These are phyloP conservation scores for Pseudomassariella vexata DNA, from an alignment of 2,329 filamentous ascomycete species.

Conservation along the genomic window DNA sequence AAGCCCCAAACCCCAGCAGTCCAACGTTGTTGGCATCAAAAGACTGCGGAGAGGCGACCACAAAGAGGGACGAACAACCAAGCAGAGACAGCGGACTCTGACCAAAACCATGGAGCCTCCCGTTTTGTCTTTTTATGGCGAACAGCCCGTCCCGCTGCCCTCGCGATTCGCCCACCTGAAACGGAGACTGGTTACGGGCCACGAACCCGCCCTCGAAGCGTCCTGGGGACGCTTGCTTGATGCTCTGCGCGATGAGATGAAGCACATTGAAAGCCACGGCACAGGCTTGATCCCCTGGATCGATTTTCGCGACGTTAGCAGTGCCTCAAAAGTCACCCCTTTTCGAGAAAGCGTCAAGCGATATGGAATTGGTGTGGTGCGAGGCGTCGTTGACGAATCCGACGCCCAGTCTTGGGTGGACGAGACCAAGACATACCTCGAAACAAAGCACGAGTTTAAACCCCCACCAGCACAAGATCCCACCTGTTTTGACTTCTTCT, in stretches of 20 bases:
- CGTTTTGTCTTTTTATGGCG: constrained; percentile 51
- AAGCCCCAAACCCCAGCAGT: constrained; percentile 7
- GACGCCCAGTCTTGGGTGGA: constrained; percentile 54
- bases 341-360: constrained; percentile 55
- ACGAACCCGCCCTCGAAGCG: constrained; percentile 47
- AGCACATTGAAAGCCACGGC: constrained; percentile 44
- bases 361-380: constrained; percentile 60
- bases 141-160: constrained; percentile 52
- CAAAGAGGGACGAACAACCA: constrained; percentile 22
- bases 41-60: constrained; percentile 22
- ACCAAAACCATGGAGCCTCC: constrained; percentile 39
- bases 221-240: constrained; percentile 50
- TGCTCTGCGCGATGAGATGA: constrained; percentile 45
- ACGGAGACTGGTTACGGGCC: constrained; percentile 45
- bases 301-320: constrained; percentile 44
- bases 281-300: constrained; percentile 50
- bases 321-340: constrained; percentile 39
- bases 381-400: constrained; percentile 53
- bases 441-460: constrained; percentile 40
- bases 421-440: constrained; percentile 54
- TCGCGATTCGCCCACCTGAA: constrained; percentile 53
- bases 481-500: constrained; percentile 68
- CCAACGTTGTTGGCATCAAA: constrained; percentile 13
- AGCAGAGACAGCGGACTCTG: constrained; percentile 22
- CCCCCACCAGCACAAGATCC: constrained; percentile 57